Base-by-base conservation (phyloP, 192 early-diverging fungal species). In the Mortierella antarctica region DNA sequence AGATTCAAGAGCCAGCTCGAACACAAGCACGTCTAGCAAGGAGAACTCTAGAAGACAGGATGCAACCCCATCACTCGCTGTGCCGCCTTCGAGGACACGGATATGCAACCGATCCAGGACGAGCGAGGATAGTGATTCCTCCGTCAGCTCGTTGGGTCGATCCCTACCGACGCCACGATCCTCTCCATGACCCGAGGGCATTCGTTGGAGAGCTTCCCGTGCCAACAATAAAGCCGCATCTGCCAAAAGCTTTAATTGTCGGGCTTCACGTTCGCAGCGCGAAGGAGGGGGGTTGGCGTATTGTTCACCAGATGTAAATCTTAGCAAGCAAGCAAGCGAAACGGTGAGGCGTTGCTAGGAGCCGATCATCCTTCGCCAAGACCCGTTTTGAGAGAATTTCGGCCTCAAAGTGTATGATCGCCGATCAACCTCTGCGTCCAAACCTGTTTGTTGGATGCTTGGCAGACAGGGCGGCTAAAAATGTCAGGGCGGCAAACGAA, bases 151-250 rank as follows among this genome's bases (percentile, higher is more conserved):
- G 18, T 60, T 80, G 59, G 70, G 65, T 13, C 77, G 77, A 2
- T 80, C 77, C 11, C 55, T 80, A 2, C 77, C 70, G 2, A 80
- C 77, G 7, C 77, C 77, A 21, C 69, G 65, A 1, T 53, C 70
- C 4, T 80, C 77, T 6, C 77, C 77, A 8, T 58, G 65, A 50
- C 52, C 72, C 15, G 57, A 42, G 8, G 70, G 59, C 14, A 42
- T 65, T 31, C 1, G 8, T 21, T 17, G 47, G 44, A 56, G 23
- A 45, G 17, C 8, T 8, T 23, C 4, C 6, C 44, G 40, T n/a
- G 57, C 18, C 60, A 48, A 18, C 15, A 47, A 6, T 31, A 62
- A 31, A 31, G 31, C 31, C 31, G 31, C 31, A 31, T 31, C 31
- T 31, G 31, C 31, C 3, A 31, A 31, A 31, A 31, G 31, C 31